Conservation (phyloP, 192 early-diverging fungal species). For the Coemansia sp. region DNA sequence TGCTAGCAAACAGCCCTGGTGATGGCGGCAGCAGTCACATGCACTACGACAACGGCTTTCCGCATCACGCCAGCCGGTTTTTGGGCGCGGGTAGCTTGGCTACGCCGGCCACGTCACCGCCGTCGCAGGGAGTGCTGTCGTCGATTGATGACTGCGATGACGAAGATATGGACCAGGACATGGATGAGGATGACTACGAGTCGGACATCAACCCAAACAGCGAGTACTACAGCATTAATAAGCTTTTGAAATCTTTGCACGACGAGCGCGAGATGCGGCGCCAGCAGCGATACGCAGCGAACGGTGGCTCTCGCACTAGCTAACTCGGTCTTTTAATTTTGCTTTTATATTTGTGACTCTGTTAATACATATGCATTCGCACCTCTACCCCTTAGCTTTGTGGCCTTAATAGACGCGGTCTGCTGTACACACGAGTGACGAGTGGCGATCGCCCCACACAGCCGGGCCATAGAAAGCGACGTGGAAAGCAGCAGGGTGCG, state of each 20-base stretch:
- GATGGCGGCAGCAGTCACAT: not conserved
- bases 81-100: not conserved
- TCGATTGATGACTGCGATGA: slow-evolving; percentile 8
- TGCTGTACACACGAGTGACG: not conserved
- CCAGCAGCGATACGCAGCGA: slow-evolving; percentile 11
- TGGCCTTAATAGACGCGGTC: not conserved
- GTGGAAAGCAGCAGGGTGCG: slow-evolving; percentile 1
- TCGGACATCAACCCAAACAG: slow-evolving; percentile 24
- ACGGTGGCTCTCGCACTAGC: not conserved
- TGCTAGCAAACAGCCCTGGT: not conserved
- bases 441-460: not conserved
- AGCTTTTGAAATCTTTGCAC: slow-evolving; percentile 46
- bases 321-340: not conserved
- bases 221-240: slow-evolving; percentile 51
- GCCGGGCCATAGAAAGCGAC: not conserved
- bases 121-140: slow-evolving; percentile 2
- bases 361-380: slow-evolving; percentile 7
- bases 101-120: slow-evolving; percentile 35
- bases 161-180: not conserved
- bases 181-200: slow-evolving; percentile 13
- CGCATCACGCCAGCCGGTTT: not conserved
- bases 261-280: slow-evolving; percentile 38
- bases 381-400: not conserved
- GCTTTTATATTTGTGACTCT: too few species aligned
- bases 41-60: not conserved